Conservation (phyloP, 129 eudicot genomes). For the Logfia minima region DNA sequence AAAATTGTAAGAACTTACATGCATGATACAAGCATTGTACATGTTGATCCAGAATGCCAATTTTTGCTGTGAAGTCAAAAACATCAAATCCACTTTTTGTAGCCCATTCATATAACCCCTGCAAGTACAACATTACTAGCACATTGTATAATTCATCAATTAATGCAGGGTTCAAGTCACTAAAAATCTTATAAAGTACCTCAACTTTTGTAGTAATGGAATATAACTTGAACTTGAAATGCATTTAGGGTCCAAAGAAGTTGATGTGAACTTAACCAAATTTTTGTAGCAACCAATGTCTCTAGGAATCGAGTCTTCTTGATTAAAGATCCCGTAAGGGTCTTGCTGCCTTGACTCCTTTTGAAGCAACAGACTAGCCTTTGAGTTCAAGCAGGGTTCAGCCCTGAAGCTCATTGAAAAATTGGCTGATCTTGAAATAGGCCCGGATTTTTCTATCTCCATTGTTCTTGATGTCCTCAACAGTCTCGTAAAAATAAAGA, state of each 20-base stretch:
- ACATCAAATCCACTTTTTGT: constrained; percentile 84
- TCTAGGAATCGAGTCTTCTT: constrained; percentile 84
- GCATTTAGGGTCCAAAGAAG: constrained; percentile 81
- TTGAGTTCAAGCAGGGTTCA: constrained; percentile 58
- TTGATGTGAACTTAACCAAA: constrained; percentile 79
- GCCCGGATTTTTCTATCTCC: constrained; percentile 89
- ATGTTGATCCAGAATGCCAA: constrained; percentile 98
- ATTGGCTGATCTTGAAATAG: constrained; percentile 64
- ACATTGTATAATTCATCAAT: not conserved
- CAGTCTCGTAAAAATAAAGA: constrained; percentile 71
- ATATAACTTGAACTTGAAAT: constrained; percentile 79
- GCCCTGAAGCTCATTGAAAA: constrained; percentile 87
- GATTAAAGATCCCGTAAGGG: constrained; percentile 76
- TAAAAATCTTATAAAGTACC: constrained; percentile 36
- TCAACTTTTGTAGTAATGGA: constrained; percentile 75
- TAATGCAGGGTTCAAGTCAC: not conserved
- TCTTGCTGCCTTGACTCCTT: constrained; percentile 92
- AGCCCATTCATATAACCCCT: constrained; percentile 71
- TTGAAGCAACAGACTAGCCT: constrained; percentile 59
- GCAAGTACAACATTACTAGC: constrained; percentile 20
- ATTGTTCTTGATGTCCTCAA: constrained; percentile 72
- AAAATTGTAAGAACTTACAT: constrained; percentile 49
- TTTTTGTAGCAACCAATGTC: constrained; percentile 96
- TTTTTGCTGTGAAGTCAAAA: constrained; percentile 70
- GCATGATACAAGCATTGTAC: constrained; percentile 94